Evolutionary conservation across 2,329 filamentous ascomycete species (phyloP).

Genomic region (Mycosphaerella sp.): DNA sequence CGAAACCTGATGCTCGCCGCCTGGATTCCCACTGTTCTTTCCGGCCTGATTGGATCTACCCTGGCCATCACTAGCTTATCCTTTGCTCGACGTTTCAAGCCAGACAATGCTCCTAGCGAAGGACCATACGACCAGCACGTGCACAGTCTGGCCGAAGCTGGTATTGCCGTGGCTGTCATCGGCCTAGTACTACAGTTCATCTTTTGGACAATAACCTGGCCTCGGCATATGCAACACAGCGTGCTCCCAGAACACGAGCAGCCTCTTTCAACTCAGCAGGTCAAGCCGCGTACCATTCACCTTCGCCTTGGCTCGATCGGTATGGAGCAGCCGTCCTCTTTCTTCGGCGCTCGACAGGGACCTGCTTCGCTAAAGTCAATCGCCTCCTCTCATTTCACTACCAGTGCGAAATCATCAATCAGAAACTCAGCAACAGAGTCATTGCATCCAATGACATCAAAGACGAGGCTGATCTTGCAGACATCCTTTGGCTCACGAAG

Average conservation of each 20-base stretch:
- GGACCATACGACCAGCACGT: neutral
- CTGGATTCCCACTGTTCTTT: constrained; percentile 12
- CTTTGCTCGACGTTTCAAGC: constrained; percentile 1
- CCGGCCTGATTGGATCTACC: constrained; percentile 13
- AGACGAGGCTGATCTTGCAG: constrained; percentile 49
- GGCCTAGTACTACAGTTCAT: constrained; percentile 23
- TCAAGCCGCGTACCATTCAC: constrained; percentile 16
- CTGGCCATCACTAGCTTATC: constrained; percentile 15
- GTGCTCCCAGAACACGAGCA: constrained; percentile 2
- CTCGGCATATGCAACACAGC: constrained; percentile 5
- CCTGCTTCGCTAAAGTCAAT: constrained; percentile 19
- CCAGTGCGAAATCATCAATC: constrained; percentile 23
- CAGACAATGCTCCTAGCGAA: neutral
- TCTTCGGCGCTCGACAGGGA: constrained; percentile 2
- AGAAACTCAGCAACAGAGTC: constrained; percentile 24
- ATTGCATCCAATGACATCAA: constrained; percentile 52
- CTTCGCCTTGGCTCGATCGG: constrained; percentile 24
- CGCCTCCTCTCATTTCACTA: constrained; percentile 15
- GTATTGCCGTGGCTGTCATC: constrained; percentile 26
- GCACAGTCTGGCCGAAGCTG: constrained; percentile 20
- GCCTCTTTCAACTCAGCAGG: constrained; percentile 1
- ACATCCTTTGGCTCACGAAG: constrained; percentile 45
- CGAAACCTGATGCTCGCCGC: constrained; percentile 12
- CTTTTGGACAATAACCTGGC: constrained; percentile 26
- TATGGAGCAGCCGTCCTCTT: constrained; percentile 21